Percentiles rank a stretch among this genome's conserved stretches.
These are phyloP conservation scores for Beauveria sp. DNA, from an alignment of 2,329 filamentous ascomycete genomes.

Conservation along the genomic window DNA sequence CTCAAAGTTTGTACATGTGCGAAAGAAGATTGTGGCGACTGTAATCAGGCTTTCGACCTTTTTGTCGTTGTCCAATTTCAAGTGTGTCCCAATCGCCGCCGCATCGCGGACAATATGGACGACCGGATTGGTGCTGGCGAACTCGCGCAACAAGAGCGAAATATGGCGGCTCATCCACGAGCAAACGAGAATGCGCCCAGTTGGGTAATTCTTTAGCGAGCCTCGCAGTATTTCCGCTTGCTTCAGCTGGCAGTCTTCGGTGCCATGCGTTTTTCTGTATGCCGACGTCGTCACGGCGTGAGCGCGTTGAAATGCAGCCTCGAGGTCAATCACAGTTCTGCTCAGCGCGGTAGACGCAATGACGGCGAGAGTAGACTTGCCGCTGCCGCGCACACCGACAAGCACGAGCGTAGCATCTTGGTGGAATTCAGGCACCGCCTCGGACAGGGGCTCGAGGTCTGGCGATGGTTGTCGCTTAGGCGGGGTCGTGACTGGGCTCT, in stretches of 20 bases:
- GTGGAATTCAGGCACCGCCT: constrained; percentile 36
- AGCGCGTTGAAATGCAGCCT: constrained; percentile 57
- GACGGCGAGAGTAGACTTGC: constrained; percentile 68
- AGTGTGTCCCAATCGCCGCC: constrained; percentile 54
- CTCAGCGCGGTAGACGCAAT: constrained; percentile 66
- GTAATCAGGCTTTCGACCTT: constrained; percentile 52
- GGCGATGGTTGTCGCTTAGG: constrained; percentile 20
- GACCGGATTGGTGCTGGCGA: constrained; percentile 58
- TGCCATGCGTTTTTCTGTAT: constrained; percentile 57
- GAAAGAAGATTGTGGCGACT: constrained; percentile 50
- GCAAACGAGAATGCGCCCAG: constrained; percentile 62
- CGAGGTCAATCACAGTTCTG: constrained; percentile 60
- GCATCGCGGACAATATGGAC: constrained; percentile 62
- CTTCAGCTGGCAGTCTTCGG: constrained; percentile 52
- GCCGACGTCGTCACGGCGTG: constrained; percentile 53
- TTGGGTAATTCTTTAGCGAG: constrained; percentile 50
- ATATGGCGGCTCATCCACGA: constrained; percentile 61
- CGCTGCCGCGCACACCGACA: constrained; percentile 64
- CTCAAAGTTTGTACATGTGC: constrained; percentile 63
- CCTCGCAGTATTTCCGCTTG: constrained; percentile 55
- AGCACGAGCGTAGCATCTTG: constrained; percentile 64
- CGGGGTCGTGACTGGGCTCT: not conserved
- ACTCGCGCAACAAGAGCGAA: constrained; percentile 53
- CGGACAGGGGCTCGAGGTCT: constrained; percentile 18
- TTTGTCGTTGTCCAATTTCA: constrained; percentile 46